A percentile compares a stretch with the other conserved stretches of the same genome.
Conservation (phyloP, 2,329 filamentous ascomycete genomes). For the Metarhizium sp. region DNA sequence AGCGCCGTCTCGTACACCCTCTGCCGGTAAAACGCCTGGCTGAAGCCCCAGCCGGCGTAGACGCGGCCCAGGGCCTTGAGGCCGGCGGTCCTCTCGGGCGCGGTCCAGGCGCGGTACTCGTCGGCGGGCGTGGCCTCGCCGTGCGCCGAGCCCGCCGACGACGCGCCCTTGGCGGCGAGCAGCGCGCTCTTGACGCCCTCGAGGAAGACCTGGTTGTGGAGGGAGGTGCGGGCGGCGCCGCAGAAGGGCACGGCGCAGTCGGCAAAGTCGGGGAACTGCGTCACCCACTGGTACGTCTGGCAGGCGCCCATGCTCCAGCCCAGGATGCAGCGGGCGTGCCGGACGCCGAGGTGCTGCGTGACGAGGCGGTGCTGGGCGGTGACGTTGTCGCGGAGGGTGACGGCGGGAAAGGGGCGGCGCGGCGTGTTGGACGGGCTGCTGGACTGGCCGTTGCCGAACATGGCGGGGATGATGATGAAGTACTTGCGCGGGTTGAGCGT, state of each 20-base stretch:
- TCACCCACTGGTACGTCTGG: constrained; percentile 42
- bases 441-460: constrained; percentile 45
- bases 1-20: constrained; percentile 56
- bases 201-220: constrained; percentile 45
- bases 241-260: constrained; percentile 37
- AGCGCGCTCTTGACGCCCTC: constrained; percentile 43
- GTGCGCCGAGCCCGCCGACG: constrained; percentile 39
- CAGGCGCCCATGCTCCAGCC: constrained; percentile 50
- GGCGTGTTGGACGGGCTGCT: constrained; percentile 40
- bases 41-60: constrained; percentile 77
- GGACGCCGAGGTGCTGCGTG: constrained; percentile 30
- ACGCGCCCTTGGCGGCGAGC: constrained; percentile 26
- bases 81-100: constrained; percentile 28
- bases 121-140: constrained; percentile 16
- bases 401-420: constrained; percentile 29
- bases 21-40: constrained; percentile 68
- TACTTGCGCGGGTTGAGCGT: constrained; percentile 48
- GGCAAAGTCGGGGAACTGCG: constrained; percentile 39
- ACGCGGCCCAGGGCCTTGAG: constrained; percentile 65
- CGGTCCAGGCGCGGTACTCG: constrained; percentile 23
- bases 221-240: constrained; percentile 37
- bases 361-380: constrained; percentile 35
- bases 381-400: constrained; percentile 42
- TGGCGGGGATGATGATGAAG: constrained; percentile 40
- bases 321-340: constrained; percentile 34